Base-by-base conservation (phyloP, 2,329 filamentous ascomycete species). In the Fusarium pilosicola region DNA sequence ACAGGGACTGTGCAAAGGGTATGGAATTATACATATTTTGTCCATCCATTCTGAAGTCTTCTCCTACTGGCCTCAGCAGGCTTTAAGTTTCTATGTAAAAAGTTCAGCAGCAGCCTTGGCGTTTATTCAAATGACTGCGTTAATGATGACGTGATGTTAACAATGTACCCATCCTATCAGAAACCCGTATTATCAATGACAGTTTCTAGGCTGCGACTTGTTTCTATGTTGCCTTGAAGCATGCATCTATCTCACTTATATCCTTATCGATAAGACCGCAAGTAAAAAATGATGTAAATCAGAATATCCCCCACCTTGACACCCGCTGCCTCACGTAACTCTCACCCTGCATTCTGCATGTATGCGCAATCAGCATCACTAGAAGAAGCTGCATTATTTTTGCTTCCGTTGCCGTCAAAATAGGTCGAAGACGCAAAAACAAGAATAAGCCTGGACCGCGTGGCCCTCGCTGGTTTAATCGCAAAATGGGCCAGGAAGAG, bases 401-500 rank as follows among this genome's bases (percentile, higher is more conserved):
- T 60, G 26, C 61, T 38, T 52, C 39, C 30, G 36, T 48, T 45
- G 67, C 65, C 79, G 79, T 76, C 78, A 84, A 74, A 65, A 84
- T 84, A 84, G 83, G 82, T 77, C 81, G 82, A 71, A 79, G 80
- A 77, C 81, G 79, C 65, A 81, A 80, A 67, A 74, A 81, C 62
- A 80, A 80, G 52, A 79, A 83, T 63, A 77, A 82, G 72, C 77
- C 80, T 57, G 79, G 78, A 66, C 78, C 80, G 68, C 76, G 78
- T 36, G 75, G 78, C 75, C 80, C 80, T 65, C 78, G 75, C 74
- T 76, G 80, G 78, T 71, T 79, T 62, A 76, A 76, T 73, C 80
- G 78, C 77, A 94, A 85, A 63, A 98, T 98, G 96, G 95, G 95
- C 67, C 94, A 97, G 82, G 94, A 97, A 80, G 87, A 91, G 74